These are phyloP conservation scores for Trichosporon asahii DNA, from an alignment of 1,284 basidiomycete genomes.

Conservation along the genomic window DNA sequence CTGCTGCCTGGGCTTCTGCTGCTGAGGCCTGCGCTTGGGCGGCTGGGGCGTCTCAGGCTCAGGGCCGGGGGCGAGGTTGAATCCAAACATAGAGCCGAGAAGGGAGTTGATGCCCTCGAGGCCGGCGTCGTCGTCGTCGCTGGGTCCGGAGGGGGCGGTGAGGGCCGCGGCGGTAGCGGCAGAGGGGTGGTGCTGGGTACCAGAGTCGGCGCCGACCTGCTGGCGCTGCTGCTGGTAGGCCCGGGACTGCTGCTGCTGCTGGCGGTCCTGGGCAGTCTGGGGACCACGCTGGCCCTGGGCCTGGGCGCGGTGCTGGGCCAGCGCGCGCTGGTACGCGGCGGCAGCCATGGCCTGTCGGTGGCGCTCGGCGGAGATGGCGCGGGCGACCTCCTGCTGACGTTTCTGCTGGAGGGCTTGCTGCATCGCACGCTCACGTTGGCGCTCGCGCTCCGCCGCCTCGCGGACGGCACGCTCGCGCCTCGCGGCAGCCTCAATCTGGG, in stretches of 20 bases:
- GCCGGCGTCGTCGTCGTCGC: conserved; percentile 16
- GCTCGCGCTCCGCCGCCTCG: conserved; percentile 22
- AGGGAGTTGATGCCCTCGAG: conserved; percentile 36
- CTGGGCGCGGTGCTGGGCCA: conserved; percentile 11
- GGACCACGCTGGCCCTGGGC: neutral
- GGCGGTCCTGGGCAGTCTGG: conserved; percentile 16
- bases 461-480: conserved; percentile 23
- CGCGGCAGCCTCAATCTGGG: conserved; percentile 14
- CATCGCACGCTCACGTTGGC: conserved; percentile 20
- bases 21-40: conserved; percentile 21
- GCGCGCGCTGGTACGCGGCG: conserved; percentile 20
- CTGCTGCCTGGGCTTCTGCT: conserved; percentile 11
- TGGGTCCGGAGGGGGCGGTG: conserved; percentile 9
- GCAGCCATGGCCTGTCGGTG: conserved; percentile 25
- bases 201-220: neutral
- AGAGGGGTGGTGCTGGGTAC: neutral
- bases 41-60: conserved; percentile 9
- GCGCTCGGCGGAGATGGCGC: conserved; percentile 18
- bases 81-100: conserved; percentile 40
- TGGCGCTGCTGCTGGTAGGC: neutral
- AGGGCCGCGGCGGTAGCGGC: neutral
- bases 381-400: conserved; percentile 16
- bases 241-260: conserved; percentile 11
- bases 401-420: conserved; percentile 17
- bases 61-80: conserved; percentile 31